These are phyloP conservation scores for Mycosphaerelloides madeirae DNA, from an alignment of 2,329 filamentous ascomycete species.

Conservation along the genomic window DNA sequence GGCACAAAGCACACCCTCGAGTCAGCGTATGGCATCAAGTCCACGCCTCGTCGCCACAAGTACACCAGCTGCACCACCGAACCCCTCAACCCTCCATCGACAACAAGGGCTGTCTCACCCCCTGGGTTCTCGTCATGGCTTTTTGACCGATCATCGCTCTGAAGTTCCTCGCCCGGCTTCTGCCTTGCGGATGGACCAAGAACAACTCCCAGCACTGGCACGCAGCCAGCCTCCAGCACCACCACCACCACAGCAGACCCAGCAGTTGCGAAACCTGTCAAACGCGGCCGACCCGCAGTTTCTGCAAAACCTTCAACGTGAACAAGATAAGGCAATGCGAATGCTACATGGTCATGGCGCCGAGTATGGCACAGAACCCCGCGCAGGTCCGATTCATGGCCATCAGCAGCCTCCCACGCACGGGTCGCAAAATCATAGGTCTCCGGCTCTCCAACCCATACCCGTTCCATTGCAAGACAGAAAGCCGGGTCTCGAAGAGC, in stretches of 20 bases:
- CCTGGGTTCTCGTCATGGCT: slow-evolving; percentile 28
- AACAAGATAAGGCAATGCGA: slow-evolving; percentile 31
- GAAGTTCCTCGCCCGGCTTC: slow-evolving; percentile 23
- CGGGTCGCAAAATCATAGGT: slow-evolving; percentile 13
- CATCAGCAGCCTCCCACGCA: slow-evolving; percentile 21
- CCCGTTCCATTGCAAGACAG: slow-evolving; percentile 22
- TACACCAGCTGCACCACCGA: slow-evolving; percentile 20
- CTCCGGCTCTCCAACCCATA: slow-evolving; percentile 23
- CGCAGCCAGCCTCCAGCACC: slow-evolving; percentile 19
- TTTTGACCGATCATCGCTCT: slow-evolving; percentile 28
- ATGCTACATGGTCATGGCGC: slow-evolving; percentile 22
- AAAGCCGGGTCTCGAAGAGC: slow-evolving; percentile 28
- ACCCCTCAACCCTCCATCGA: slow-evolving; percentile 23
- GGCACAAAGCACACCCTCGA: slow-evolving; percentile 29
- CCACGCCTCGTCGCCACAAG: slow-evolving; percentile 19
- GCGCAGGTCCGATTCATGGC: slow-evolving; percentile 22
- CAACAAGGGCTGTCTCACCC: slow-evolving; percentile 24
- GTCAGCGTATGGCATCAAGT: slow-evolving; percentile 26
- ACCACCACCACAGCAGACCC: slow-evolving; percentile 9
- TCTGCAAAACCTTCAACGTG: slow-evolving; percentile 25
- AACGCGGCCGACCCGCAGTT: slow-evolving; percentile 21
- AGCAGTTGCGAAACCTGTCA: slow-evolving; percentile 15
- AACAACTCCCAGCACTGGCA: slow-evolving; percentile 17
- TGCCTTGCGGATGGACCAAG: slow-evolving; percentile 17
- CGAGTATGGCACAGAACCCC: slow-evolving; percentile 23